Evolutionary conservation across 2,329 filamentous ascomycete genomes (phyloP).

Genomic region (Fusarium protoensiforme): DNA sequence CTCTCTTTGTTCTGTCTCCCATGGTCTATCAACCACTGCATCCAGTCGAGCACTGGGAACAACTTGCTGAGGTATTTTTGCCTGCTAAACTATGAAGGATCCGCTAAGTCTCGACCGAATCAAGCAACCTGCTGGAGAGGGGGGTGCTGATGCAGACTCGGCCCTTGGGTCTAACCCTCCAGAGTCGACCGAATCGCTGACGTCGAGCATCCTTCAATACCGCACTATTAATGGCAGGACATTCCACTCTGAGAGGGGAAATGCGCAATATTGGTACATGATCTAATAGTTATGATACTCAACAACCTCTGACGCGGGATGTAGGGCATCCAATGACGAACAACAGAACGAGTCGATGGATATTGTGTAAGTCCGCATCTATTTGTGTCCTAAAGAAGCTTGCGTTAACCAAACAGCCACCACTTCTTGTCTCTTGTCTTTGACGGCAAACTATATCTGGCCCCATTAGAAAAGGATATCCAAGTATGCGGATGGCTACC

Average conservation of each 20-base stretch:
- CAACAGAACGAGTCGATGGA: conserved; percentile 31
- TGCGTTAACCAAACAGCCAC: neutral
- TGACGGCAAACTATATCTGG: conserved; percentile 16
- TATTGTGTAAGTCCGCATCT: conserved; percentile 7
- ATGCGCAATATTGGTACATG: conserved; percentile 10
- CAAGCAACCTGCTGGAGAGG: neutral
- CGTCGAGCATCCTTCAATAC: conserved; percentile 23
- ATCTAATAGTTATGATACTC: neutral
- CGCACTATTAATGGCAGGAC: conserved; percentile 29
- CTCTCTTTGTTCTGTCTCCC: neutral
- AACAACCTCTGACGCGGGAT: neutral
- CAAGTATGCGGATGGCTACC: neutral
- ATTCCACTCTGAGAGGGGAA: conserved; percentile 22
- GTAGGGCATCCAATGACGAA: conserved; percentile 32
- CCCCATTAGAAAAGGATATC: conserved; percentile 9
- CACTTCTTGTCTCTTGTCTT: conserved; percentile 15
- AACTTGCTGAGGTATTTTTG: neutral
- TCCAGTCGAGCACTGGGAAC: neutral
- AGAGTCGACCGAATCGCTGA: conserved; percentile 28
- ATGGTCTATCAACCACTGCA: neutral
- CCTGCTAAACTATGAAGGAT: neutral
- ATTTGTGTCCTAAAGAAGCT: fast-evolving
- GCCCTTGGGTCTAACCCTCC: neutral
- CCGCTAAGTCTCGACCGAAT: neutral
- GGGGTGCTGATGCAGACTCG: conserved; percentile 12